Base-by-base conservation (phyloP, 2,329 filamentous ascomycete species). In the Ceratocystis albifundus region DNA sequence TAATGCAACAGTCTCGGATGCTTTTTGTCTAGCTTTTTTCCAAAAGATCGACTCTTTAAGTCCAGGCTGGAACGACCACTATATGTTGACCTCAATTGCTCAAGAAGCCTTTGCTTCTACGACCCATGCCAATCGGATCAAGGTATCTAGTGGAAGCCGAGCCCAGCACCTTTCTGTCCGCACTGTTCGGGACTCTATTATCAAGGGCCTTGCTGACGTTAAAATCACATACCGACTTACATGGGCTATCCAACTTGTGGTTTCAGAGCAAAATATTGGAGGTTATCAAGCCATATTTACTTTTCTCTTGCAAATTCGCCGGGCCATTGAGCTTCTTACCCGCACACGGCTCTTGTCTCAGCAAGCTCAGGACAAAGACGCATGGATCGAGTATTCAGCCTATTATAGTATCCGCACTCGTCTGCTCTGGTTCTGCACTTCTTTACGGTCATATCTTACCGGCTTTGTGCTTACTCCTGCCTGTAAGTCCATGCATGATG, bases 341-440 rank as follows among this genome's bases (percentile, higher is more conserved):
- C 80, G 80, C 28, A 77, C 80, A 61, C 78, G 79, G 36, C 74
- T 80, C 4, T 71, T 79, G 25, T 75, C 77, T 12, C 76, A 77
- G 67, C 75, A 74, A 70, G 72, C 73, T 5, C 72, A 73, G 44
- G 74, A 77, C 55, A 69, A 72, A 41, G 74, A 75, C 22, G 70
- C 71, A 28, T 76, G 75, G 71, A 71, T 74, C n/a, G 79, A 80
- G 63, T 76, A 77, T 15, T 77, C 78, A 0, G 70, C 78, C 2
- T 86, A 82, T 71, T 85, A 83, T 72, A 77, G 79, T 17, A 77
- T 93, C 7, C 84, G 89, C 46, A 84, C 85, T 36, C 84, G 82
- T 62, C 79, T 96, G 2, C 76, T 91, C 10, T 93, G 89, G 88
- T 93, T 96, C 75, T 83, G 84, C 69, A 87, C 86, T 69, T 84